Percentiles rank a stretch among this genome's conserved stretches.
Conservation (phyloP, 331 rosid species). For the Quercus phellos region DNA sequence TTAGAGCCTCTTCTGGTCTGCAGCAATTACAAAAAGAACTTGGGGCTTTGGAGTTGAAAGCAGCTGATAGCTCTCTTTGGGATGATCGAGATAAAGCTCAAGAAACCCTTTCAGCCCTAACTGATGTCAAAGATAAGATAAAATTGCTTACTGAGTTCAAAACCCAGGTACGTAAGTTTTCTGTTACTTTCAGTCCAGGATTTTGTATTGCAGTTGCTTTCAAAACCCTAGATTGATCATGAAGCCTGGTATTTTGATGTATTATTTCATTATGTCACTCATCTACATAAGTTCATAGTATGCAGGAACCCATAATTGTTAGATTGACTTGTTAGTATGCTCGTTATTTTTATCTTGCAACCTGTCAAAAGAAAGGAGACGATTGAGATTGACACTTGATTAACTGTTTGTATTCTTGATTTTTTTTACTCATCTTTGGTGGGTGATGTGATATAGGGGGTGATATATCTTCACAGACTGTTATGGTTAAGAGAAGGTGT, state of each 20-base stretch:
- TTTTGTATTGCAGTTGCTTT: not conserved
- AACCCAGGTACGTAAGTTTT: constrained; percentile 51
- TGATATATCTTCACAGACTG: too few species aligned
- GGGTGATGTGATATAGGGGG: too few species aligned
- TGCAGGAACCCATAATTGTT: not conserved
- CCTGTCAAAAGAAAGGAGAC: not conserved
- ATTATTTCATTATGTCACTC: not conserved
- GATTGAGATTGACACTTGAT: not conserved
- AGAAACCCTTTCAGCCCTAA: constrained; percentile 55
- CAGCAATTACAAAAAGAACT: constrained; percentile 56
- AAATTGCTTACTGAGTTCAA: constrained; percentile 66
- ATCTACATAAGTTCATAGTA: not conserved
- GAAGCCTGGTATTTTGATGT: not conserved
- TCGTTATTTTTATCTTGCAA: not conserved
- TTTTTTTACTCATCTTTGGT: not conserved
- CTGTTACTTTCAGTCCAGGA: not conserved
- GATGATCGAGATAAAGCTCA: constrained; percentile 81
- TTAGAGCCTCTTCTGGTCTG: constrained; percentile 62
- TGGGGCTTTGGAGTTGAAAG: constrained; percentile 67
- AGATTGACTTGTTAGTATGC: not conserved
- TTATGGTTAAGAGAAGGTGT: not conserved
- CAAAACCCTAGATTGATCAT: not conserved
- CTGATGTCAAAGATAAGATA: constrained; percentile 80
- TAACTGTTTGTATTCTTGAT: not conserved
- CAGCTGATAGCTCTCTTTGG: constrained; percentile 70